A percentile compares a stretch with the other conserved stretches of the same genome.
Conservation (phyloP, 2,329 filamentous ascomycete genomes). For the Nemania diffusa region DNA sequence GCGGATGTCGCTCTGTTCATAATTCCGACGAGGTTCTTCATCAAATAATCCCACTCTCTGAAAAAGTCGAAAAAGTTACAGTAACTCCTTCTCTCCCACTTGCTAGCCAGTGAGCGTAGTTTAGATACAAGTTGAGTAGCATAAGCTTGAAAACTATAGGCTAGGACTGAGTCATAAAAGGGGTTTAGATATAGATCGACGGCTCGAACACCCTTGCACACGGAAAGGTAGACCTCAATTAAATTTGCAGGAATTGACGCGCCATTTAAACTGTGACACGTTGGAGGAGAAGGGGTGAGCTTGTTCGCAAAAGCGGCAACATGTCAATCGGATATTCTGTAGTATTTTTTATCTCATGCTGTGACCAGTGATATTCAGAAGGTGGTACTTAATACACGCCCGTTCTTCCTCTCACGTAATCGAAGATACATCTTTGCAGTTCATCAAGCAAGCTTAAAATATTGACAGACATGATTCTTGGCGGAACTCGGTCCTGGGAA, state of each 20-base stretch:
- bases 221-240: conserved; percentile 32
- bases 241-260: conserved; percentile 32
- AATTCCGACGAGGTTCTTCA: too few species aligned
- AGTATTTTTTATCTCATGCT: neutral
- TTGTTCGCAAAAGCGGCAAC: conserved; percentile 35
- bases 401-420: neutral
- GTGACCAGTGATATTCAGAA: too few species aligned
- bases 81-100: neutral
- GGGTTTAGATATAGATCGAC: conserved; percentile 2
- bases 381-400: neutral
- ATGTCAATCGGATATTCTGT: conserved; percentile 36
- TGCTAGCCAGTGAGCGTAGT: neutral
- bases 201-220: conserved; percentile 31
- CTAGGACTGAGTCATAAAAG: neutral
- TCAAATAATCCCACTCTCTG: too few species aligned
- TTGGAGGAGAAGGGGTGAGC: conserved; percentile 38
- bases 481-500: neutral
- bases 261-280: conserved; percentile 27
- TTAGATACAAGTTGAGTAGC: neutral
- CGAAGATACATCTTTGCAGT: conserved; percentile 24
- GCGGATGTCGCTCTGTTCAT: too few species aligned
- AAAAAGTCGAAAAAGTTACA: neutral
- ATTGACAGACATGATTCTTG: neutral
- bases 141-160: neutral
- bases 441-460: conserved; percentile 30